These are phyloP conservation scores for Fusarium albidum DNA, from an alignment of 2,329 filamentous ascomycete genomes.

Conservation along the genomic window DNA sequence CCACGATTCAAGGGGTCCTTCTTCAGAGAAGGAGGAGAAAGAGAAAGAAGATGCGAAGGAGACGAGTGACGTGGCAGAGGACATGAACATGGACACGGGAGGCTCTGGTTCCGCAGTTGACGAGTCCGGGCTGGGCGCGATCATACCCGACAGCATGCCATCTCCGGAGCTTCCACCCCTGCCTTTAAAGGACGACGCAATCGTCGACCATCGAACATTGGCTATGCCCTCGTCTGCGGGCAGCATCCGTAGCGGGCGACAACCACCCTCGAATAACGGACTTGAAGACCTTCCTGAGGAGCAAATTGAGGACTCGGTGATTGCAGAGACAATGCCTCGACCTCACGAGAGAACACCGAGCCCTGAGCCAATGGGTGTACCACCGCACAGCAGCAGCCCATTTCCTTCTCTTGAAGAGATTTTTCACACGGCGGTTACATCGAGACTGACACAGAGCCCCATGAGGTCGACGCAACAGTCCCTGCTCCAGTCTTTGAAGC, in stretches of 20 bases:
- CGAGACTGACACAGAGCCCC: constrained; percentile 48
- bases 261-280: constrained; percentile 54
- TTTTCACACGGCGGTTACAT: constrained; percentile 51
- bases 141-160: constrained; percentile 38
- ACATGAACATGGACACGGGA: constrained; percentile 18
- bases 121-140: constrained; percentile 18
- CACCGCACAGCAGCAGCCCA: constrained; percentile 44
- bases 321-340: constrained; percentile 34
- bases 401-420: constrained; percentile 49
- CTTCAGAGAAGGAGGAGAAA: background rate
- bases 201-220: constrained; percentile 15
- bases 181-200: constrained; percentile 11
- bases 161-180: constrained; percentile 19
- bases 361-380: constrained; percentile 25
- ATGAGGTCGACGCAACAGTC: constrained; percentile 41
- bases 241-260: constrained; percentile 58
- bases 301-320: constrained; percentile 29
- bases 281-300: constrained; percentile 42
- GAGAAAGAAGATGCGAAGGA: background rate
- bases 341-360: constrained; percentile 23
- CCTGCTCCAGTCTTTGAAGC: constrained; percentile 37
- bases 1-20: background rate
- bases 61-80: background rate
- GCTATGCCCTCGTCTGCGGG: constrained; percentile 39
- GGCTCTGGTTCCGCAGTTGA: constrained; percentile 8